Conservation (phyloP, 345 rosid species). For the Cardamine resedifolia region DNA sequence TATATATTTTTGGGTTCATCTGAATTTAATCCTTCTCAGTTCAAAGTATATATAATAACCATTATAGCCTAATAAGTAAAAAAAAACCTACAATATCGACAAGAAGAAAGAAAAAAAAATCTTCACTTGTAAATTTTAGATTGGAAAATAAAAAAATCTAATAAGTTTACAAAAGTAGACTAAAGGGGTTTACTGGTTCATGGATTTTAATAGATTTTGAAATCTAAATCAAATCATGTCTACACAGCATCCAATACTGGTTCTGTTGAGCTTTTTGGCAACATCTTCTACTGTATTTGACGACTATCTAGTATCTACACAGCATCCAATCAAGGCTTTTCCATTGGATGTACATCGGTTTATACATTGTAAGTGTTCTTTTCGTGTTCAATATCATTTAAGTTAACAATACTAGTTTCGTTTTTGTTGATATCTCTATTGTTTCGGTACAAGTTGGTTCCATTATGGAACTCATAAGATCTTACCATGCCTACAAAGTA, state of each 20-base stretch:
- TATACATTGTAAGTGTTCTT: slow-evolving; percentile 64
- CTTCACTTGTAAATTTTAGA: neutral
- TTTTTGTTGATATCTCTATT: neutral
- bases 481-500: slow-evolving; percentile 91
- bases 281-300: too few species aligned
- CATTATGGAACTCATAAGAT: slow-evolving; percentile 87
- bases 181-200: too few species aligned
- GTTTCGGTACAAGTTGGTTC: slow-evolving; percentile 68
- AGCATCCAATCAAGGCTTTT: slow-evolving; percentile 14
- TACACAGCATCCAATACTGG: too few species aligned
- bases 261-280: too few species aligned
- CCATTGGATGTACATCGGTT: slow-evolving; percentile 86
- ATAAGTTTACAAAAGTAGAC: neutral
- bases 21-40: too few species aligned
- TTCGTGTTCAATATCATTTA: neutral
- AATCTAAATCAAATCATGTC: too few species aligned
- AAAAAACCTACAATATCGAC: too few species aligned
- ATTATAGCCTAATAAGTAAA: too few species aligned
- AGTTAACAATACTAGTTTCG: neutral
- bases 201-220: too few species aligned
- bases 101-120: neutral
- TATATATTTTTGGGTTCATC: neutral
- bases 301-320: too few species aligned
- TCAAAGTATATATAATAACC: too few species aligned
- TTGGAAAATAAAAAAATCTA: neutral